Percentiles rank a stretch among this genome's conserved stretches.
phyloP scores from a whole-genome alignment of 2,329 filamentous ascomycete genomes.

The Arthrinium puccinioides region DNA sequence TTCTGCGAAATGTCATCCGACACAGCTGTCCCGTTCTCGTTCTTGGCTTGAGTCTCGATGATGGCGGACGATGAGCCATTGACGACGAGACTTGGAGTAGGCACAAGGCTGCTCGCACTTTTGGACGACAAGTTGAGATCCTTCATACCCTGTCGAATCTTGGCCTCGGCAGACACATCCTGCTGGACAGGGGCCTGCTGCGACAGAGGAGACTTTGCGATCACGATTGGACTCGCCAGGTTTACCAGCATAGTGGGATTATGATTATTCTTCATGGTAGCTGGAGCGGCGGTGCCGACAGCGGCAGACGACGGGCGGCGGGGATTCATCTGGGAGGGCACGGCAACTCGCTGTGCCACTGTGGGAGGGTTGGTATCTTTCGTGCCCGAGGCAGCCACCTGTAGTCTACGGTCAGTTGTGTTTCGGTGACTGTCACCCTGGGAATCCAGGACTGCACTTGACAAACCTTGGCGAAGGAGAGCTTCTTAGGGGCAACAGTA shows the following conservation, averaged over 20 bases:
- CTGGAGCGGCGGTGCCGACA: constrained; percentile 10
- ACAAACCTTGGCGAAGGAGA: constrained; percentile 26
- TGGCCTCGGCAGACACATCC: constrained; percentile 10
- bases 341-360: constrained; percentile 20
- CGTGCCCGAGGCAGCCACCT: constrained; percentile 24
- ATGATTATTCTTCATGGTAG: constrained; percentile 13
- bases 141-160: constrained; percentile 13
- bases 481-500: constrained; percentile 19
- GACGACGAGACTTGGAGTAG: constrained; percentile 37
- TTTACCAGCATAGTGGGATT: constrained; percentile 10
- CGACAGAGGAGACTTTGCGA: constrained; percentile 11
- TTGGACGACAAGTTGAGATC: constrained; percentile 12
- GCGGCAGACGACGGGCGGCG: constrained; percentile 15
- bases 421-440: too few relatives aligned
- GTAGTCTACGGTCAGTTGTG: too few relatives aligned
- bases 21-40: constrained; percentile 21
- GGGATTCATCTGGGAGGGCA: constrained; percentile 17
- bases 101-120: constrained; percentile 10
- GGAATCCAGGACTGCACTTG: too few relatives aligned
- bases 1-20: constrained; percentile 50
- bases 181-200: too few relatives aligned
- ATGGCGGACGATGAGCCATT: constrained; percentile 38
- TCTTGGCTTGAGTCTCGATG: constrained; percentile 25
- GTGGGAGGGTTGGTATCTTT: constrained; percentile 18
- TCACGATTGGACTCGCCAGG: constrained; percentile 8